phyloP scores from a whole-genome alignment of 441 rosid genomes.

The Mallotus repandus region DNA sequence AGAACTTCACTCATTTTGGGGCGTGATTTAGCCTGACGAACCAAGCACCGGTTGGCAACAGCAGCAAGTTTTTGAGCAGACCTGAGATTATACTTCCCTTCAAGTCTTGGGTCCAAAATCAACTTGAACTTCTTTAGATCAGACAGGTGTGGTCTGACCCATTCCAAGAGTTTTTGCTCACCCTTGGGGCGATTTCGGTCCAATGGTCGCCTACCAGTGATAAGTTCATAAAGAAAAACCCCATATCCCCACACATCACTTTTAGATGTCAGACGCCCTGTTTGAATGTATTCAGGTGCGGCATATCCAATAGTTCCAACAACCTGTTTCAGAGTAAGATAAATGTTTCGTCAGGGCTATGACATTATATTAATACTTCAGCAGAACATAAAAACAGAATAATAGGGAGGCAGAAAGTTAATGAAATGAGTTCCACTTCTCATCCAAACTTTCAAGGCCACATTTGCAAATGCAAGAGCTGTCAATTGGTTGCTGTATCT shows the following conservation, averaged over 20 bases:
- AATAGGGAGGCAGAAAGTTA: not conserved
- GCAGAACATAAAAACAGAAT: not conserved
- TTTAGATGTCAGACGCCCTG: conserved; percentile 65
- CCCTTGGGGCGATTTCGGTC: conserved; percentile 59
- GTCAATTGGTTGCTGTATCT: not conserved
- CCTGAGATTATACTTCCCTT: conserved; percentile 65
- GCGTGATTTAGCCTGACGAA: conserved; percentile 55
- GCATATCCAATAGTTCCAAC: conserved; percentile 92
- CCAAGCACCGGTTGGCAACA: conserved; percentile 66
- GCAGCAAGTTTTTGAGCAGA: conserved; percentile 62
- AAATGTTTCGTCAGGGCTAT: conserved; percentile 5
- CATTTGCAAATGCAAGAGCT: not conserved
- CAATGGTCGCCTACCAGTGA: conserved; percentile 69
- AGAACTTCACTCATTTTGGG: conserved; percentile 81
- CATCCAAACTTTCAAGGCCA: not conserved
- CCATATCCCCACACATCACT: conserved; percentile 88
- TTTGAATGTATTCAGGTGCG: conserved; percentile 89
- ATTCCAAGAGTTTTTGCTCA: conserved; percentile 62
- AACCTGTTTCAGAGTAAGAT: conserved; percentile 35
- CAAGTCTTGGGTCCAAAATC: conserved; percentile 64
- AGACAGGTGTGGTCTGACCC: conserved; percentile 65
- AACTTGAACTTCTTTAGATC: conserved; percentile 55
- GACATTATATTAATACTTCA: not conserved
- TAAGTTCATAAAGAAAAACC: conserved; percentile 72
- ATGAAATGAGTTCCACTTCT: not conserved